These are phyloP conservation scores for Spathaspora hagerdaliae DNA, from an alignment of 805 yeast species.

Conservation along the genomic window DNA sequence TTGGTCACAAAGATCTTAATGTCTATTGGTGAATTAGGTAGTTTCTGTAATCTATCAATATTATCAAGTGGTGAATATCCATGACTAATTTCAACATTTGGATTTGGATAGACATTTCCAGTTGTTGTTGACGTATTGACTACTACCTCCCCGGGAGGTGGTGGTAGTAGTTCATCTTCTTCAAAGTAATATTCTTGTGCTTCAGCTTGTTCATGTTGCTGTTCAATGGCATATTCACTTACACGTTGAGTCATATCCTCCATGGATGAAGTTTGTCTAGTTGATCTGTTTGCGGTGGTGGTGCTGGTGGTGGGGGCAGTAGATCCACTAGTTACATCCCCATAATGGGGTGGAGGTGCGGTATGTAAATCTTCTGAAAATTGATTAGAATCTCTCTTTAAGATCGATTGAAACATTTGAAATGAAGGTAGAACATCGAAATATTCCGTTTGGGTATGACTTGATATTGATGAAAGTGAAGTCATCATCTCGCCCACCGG, in stretches of 20 bases:
- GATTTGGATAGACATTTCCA: not conserved
- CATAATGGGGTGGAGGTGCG: slow-evolving; percentile 38
- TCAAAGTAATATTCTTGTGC: slow-evolving; percentile 15
- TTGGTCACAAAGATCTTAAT: slow-evolving; percentile 52
- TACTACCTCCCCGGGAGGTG: not conserved
- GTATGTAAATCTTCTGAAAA: slow-evolving; percentile 30
- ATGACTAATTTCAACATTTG: slow-evolving; percentile 8
- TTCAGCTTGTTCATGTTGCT: slow-evolving; percentile 9
- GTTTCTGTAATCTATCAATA: slow-evolving; percentile 45
- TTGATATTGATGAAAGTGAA: slow-evolving; percentile 18
- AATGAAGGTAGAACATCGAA: slow-evolving; percentile 66
- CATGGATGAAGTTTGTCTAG: slow-evolving; percentile 9
- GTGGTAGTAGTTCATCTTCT: slow-evolving; percentile 10
- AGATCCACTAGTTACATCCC: slow-evolving; percentile 17
- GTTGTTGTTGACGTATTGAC: no score
- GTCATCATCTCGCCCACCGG: slow-evolving; percentile 1
- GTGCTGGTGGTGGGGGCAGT: no score
- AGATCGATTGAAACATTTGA: slow-evolving; percentile 57
- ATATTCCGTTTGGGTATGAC: slow-evolving; percentile 32
- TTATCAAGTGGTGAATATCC: slow-evolving; percentile 50
- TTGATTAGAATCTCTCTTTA: slow-evolving; percentile 39
- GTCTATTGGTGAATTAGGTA: slow-evolving; percentile 39
- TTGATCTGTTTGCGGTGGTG: slow-evolving; percentile 23
- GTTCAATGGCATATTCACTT: slow-evolving; percentile 7
- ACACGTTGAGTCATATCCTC: slow-evolving; percentile 8